A percentile compares a stretch with the other conserved stretches of the same genome.
Conservation (phyloP, 495 filamentous ascomycete species). For the Penicillium egyptiacum region DNA sequence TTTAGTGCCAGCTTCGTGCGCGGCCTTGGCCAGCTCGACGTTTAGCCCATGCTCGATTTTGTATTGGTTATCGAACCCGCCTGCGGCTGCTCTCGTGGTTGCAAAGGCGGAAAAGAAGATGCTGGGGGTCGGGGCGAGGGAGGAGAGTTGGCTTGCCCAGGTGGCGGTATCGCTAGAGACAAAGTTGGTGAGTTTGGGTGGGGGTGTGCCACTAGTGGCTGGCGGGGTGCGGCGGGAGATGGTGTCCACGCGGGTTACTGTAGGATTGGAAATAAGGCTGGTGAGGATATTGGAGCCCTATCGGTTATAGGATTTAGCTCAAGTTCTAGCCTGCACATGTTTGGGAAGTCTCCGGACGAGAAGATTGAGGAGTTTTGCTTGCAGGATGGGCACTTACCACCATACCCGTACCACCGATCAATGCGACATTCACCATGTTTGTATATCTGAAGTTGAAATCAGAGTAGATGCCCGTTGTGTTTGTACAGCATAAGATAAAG, state of each 20-base stretch:
- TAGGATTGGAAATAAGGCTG: slow-evolving; percentile 40
- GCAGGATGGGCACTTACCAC: slow-evolving; percentile 39
- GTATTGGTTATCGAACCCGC: slow-evolving; percentile 69
- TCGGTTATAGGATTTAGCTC: background rate
- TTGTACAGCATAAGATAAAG: background rate
- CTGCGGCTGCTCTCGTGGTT: slow-evolving; percentile 64
- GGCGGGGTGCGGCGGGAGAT: slow-evolving; percentile 47
- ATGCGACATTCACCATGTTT: slow-evolving; percentile 44
- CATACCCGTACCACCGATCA: slow-evolving; percentile 50
- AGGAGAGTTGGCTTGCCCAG: slow-evolving; percentile 57
- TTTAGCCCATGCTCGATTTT: slow-evolving; percentile 77
- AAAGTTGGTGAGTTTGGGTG: slow-evolving; percentile 46
- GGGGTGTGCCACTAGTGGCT: slow-evolving; percentile 29
- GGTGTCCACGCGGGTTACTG: slow-evolving; percentile 45
- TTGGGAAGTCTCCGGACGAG: background rate
- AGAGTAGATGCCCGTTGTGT: slow-evolving; percentile 4
- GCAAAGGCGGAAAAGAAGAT: slow-evolving; percentile 66
- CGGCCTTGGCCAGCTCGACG: slow-evolving; percentile 64
- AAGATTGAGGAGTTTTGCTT: slow-evolving; percentile 5
- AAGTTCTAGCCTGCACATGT: background rate
- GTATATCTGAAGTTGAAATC: background rate
- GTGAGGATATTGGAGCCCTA: slow-evolving; percentile 53
- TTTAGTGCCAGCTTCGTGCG: slow-evolving; percentile 60
- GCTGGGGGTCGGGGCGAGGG: slow-evolving; percentile 54
- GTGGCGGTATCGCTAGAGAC: slow-evolving; percentile 46